Evolutionary conservation across 2,329 filamentous ascomycete genomes (phyloP).

Genomic region (Ophiostoma populinum): DNA sequence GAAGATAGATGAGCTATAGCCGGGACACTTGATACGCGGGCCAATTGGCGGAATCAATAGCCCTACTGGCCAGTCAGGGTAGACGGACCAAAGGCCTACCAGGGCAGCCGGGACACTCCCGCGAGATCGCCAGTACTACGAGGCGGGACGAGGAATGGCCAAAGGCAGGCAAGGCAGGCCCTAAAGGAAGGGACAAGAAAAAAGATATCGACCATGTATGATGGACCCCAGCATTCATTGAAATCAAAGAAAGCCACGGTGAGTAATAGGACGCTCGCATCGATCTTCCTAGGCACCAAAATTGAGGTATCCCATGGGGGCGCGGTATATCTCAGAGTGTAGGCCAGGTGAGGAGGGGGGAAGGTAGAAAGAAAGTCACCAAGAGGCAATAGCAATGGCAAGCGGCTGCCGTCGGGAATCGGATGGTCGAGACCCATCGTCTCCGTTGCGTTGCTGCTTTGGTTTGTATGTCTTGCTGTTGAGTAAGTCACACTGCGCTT

Average conservation of each 20-base stretch:
- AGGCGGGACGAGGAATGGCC: too few species aligned
- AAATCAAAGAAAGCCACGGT: slow-evolving; percentile 39
- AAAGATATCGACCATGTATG: slow-evolving; percentile 42
- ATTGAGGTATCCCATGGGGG: slow-evolving; percentile 61
- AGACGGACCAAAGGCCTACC: too few species aligned
- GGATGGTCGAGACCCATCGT: not conserved
- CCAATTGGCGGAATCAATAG: too few species aligned
- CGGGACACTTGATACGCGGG: too few species aligned
- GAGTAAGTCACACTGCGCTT: too few species aligned
- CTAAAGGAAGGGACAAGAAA: not conserved
- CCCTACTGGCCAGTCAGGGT: too few species aligned
- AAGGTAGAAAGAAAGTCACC: slow-evolving; percentile 3
- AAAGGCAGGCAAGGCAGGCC: too few species aligned
- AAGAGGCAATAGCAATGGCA: slow-evolving; percentile 3
- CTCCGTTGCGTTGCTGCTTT: not conserved
- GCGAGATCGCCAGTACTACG: too few species aligned
- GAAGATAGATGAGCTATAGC: too few species aligned
- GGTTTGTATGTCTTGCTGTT: not conserved
- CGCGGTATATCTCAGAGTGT: slow-evolving; percentile 66
- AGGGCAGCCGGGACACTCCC: too few species aligned
- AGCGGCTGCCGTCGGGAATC: slow-evolving; percentile 5
- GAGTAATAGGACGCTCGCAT: slow-evolving; percentile 40
- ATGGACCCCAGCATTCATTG: slow-evolving; percentile 55
- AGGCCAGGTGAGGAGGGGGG: slow-evolving; percentile 35
- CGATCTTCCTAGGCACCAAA: slow-evolving; percentile 69